phyloP scores from a whole-genome alignment of 441 rosid genomes.

The Populus hybrid region DNA sequence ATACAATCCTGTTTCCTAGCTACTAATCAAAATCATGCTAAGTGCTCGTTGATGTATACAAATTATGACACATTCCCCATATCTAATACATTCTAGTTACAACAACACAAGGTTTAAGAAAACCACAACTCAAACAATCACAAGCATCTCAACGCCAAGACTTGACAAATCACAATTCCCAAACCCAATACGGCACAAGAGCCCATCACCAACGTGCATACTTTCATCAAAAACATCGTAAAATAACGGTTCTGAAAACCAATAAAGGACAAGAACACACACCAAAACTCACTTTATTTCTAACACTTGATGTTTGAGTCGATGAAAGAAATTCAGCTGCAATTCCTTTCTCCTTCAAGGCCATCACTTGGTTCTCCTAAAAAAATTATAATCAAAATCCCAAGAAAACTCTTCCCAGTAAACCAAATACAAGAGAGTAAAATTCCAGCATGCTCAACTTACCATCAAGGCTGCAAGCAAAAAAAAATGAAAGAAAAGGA shows the following conservation, averaged over 20 bases:
- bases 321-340: conserved; percentile 93
- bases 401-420: neutral
- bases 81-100: neutral
- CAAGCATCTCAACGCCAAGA: neutral
- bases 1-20: neutral
- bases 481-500: conserved; percentile 17
- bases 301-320: conserved; percentile 59
- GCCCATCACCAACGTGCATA: neutral
- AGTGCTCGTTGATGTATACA: neutral
- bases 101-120: neutral
- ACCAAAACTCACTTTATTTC: conserved; percentile 53
- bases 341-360: conserved; percentile 83
- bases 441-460: conserved; percentile 22
- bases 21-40: neutral
- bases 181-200: neutral
- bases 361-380: conserved; percentile 92
- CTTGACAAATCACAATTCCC: neutral
- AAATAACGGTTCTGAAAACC: neutral
- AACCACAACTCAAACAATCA: neutral
- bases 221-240: neutral
- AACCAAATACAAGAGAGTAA: neutral
- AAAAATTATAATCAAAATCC: neutral
- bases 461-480: conserved; percentile 83
- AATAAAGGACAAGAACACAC: neutral
- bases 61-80: neutral